Percentiles rank a stretch among this genome's conserved stretches.
These are phyloP conservation scores for Paraconiothyrium brasiliense DNA, from an alignment of 2,329 filamentous ascomycete species.

Conservation along the genomic window DNA sequence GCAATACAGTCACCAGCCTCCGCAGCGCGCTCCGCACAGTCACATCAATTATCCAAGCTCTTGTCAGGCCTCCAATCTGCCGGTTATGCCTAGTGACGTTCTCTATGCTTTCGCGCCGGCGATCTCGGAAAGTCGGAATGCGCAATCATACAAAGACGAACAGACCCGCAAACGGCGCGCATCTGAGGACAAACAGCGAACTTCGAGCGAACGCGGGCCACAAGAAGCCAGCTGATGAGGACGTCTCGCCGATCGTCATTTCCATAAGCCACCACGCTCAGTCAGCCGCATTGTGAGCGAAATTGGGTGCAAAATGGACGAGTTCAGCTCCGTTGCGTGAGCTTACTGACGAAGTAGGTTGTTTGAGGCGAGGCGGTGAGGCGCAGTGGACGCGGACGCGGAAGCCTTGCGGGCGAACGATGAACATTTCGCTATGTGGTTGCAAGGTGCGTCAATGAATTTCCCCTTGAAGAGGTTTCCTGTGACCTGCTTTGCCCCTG, in stretches of 20 bases:
- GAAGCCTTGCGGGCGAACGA: background rate
- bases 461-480: background rate
- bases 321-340: slow-evolving; percentile 1
- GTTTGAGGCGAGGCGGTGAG: slow-evolving; percentile 14
- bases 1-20: slow-evolving; percentile 2
- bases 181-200: background rate
- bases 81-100: background rate
- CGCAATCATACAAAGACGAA: background rate
- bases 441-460: background rate
- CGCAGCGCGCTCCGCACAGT: background rate
- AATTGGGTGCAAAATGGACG: background rate
- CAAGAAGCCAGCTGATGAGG: background rate
- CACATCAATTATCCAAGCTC: background rate
- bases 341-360: background rate
- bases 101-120: background rate
- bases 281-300: slow-evolving; percentile 10
- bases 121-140: slow-evolving; percentile 8
- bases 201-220: background rate
- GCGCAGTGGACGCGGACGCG: slow-evolving; percentile 9
- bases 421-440: background rate
- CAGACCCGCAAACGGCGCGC: slow-evolving; percentile 10
- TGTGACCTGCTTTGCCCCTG: no score
- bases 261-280: slow-evolving; percentile 20
- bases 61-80: slow-evolving; percentile 4
- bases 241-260: slow-evolving; percentile 11